Base-by-base conservation (phyloP, 805 yeast species). In the Myxozyma geophila region DNA sequence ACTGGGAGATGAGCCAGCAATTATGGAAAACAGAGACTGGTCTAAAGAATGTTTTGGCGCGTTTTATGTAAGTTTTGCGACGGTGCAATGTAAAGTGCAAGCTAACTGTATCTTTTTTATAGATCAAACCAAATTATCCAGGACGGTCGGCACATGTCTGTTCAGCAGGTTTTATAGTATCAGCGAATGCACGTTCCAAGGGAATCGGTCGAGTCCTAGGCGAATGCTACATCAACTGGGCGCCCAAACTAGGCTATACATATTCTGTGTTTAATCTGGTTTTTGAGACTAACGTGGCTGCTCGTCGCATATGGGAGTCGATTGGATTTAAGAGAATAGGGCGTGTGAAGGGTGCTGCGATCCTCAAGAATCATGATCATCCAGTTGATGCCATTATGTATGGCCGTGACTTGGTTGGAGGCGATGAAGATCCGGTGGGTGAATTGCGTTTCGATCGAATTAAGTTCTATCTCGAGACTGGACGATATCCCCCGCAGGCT, bases 91-190 rank as follows among this genome's bases (percentile, higher is more conserved):
- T 15, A 21, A 2, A 15, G 37, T 8, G 19, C 19, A n/a, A 12
- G 39, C 23, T 51, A 28, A 17, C 9, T 19, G 40, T 15, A 23
- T n/a, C 9, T 5, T n/a, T 23, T 2, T 10, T 2, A n/a, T 39
- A 62, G 63, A 82, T 93, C 65, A 88, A 88, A 68, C 95, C 98
- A 1, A 89, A 90, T 71, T 93, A 87, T 73, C 97, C 98, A 0
- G 98, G 98, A 1, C 80, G 98, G 51, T 88, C 95, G 19, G 86
- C 96, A 0, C 98, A 93, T 73, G 87, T 95, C n/a, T 92, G 96
- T 70, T 89, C 96, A 0, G 96, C 90, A 1, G 87, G 88, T 21
- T 89, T 93, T 70, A 78, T 93, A 41, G 98, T 93, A 1, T 92
- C 93, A 75, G 95, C 96, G 3, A 96, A 96, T 68, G 90, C 90